Evolutionary conservation across 1,139 yeast species (phyloP).

Genomic region (Hemisphaericaspora xylanilytica): DNA sequence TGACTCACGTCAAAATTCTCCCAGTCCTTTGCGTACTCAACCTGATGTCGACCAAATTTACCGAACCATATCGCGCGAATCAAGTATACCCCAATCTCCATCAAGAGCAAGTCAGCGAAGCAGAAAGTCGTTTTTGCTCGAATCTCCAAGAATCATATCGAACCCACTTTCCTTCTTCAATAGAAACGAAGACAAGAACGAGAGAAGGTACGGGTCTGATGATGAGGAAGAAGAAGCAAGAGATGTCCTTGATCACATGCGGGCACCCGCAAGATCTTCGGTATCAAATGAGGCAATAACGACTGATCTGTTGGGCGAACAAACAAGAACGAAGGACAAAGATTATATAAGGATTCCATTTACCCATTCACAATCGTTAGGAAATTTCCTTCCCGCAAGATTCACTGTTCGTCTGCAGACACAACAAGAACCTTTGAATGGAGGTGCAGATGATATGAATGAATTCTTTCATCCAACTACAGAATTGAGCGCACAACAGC

Average conservation of each 20-base stretch:
- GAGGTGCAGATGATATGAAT: constrained; percentile 5
- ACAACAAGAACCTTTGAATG: constrained; percentile 5
- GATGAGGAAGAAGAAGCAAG: constrained; percentile 22
- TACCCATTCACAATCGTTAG: constrained; percentile 12
- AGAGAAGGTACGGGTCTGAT: constrained; percentile 25
- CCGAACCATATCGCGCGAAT: constrained; percentile 7
- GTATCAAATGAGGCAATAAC: neutral
- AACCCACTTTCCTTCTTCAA: constrained; percentile 30
- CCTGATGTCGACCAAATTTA: constrained; percentile 7
- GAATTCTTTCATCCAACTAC: constrained; percentile 12
- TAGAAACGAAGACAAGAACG: constrained; percentile 22
- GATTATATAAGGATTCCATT: constrained; percentile 1
- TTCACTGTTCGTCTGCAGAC: constrained; percentile 14
- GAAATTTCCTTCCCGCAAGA: constrained; percentile 16
- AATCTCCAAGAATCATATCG: constrained; percentile 23
- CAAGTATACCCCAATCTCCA: neutral
- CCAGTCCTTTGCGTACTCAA: constrained; percentile 7
- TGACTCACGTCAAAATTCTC: neutral
- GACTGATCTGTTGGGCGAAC: neutral
- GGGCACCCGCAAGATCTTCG: neutral
- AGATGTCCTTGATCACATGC: neutral
- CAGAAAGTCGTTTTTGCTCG: constrained; percentile 13
- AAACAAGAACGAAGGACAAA: neutral
- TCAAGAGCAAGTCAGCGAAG: constrained; percentile 2
- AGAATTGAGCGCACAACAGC: constrained; percentile 17